Conservation (phyloP, 2,329 filamentous ascomycete species). For the Phialophora expanda region DNA sequence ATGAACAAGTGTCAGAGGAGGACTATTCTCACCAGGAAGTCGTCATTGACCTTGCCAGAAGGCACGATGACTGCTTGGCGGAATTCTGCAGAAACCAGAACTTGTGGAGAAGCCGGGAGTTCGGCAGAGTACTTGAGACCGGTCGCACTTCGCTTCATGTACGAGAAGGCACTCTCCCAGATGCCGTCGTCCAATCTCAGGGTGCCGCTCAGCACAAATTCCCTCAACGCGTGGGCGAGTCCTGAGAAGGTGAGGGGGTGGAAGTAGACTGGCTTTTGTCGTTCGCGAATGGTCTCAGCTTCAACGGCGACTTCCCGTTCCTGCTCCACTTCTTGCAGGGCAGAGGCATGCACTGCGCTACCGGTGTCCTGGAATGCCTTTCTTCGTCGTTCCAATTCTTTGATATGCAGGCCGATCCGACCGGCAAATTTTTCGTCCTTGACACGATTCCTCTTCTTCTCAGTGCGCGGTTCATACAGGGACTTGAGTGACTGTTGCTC, state of each 20-base stretch:
- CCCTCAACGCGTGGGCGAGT: slow-evolving; percentile 53
- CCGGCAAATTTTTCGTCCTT: slow-evolving; percentile 16
- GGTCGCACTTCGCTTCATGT: slow-evolving; percentile 43
- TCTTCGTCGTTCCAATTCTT: slow-evolving; percentile 37
- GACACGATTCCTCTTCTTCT: slow-evolving; percentile 6
- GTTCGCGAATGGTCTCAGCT: slow-evolving; percentile 63
- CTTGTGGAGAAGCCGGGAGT: slow-evolving; percentile 26
- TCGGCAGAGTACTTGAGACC: slow-evolving; percentile 18
- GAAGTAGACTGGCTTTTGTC: slow-evolving; percentile 55
- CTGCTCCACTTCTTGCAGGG: slow-evolving; percentile 65
- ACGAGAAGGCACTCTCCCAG: slow-evolving; percentile 18
- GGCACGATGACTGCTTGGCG: slow-evolving; percentile 49
- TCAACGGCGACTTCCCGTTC: slow-evolving; percentile 69
- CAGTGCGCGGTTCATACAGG: slow-evolving; percentile 55
- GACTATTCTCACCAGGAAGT: slow-evolving; percentile 51
- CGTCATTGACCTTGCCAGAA: slow-evolving; percentile 39
- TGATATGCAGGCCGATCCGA: slow-evolving; percentile 31
- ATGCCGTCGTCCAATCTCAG: slow-evolving; percentile 3
- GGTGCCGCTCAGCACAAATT: slow-evolving; percentile 47
- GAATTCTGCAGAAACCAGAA: slow-evolving; percentile 61
- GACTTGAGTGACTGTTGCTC: slow-evolving; percentile 60
- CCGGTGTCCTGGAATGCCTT: slow-evolving; percentile 34
- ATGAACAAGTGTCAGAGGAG: neutral
- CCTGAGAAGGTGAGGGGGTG: slow-evolving; percentile 52
- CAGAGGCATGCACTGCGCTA: slow-evolving; percentile 46